Conservation (phyloP, 2,329 filamentous ascomycete genomes). For the Aspergillus sp. region DNA sequence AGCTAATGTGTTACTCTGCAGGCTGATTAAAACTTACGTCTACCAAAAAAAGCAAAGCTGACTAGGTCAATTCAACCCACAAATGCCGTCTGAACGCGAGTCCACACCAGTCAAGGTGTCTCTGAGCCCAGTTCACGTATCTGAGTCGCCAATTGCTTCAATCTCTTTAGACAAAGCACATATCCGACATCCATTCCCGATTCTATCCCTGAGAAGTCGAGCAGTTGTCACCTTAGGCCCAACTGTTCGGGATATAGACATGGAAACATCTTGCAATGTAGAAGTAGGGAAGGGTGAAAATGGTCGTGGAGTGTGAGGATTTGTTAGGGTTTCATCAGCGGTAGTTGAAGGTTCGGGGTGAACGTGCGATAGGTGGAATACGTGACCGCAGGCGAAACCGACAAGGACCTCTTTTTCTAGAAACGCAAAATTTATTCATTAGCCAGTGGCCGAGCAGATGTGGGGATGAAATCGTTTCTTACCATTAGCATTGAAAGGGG, state of each 20-base stretch:
- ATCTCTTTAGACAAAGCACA: conserved; percentile 33
- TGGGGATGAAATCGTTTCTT: conserved; percentile 4
- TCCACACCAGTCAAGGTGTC: too few relatives aligned
- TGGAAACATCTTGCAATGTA: conserved; percentile 20
- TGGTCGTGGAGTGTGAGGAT: conserved; percentile 17
- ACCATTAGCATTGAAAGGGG: conserved; percentile 36
- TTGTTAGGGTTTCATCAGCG: conserved; percentile 13
- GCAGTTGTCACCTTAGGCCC: conserved; percentile 86
- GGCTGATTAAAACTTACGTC: too few relatives aligned
- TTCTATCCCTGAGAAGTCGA: conserved; percentile 66
- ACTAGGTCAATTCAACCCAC: too few relatives aligned
- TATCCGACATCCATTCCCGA: conserved; percentile 44
- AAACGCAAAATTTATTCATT: neutral
- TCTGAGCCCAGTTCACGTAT: neutral
- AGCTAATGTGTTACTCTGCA: too few relatives aligned
- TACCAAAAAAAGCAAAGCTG: too few relatives aligned
- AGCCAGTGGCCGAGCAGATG: too few relatives aligned
- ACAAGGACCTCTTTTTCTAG: conserved; percentile 55
- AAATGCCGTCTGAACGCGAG: too few relatives aligned
- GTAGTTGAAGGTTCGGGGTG: conserved; percentile 34
- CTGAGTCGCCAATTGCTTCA: conserved; percentile 23
- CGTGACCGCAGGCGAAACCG: conserved; percentile 65
- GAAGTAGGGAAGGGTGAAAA: conserved; percentile 11
- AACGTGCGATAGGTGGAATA: conserved; percentile 61
- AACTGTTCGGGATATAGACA: conserved; percentile 52